Conservation (phyloP, 805 yeast species). For the Nakazawaea holstii region DNA sequence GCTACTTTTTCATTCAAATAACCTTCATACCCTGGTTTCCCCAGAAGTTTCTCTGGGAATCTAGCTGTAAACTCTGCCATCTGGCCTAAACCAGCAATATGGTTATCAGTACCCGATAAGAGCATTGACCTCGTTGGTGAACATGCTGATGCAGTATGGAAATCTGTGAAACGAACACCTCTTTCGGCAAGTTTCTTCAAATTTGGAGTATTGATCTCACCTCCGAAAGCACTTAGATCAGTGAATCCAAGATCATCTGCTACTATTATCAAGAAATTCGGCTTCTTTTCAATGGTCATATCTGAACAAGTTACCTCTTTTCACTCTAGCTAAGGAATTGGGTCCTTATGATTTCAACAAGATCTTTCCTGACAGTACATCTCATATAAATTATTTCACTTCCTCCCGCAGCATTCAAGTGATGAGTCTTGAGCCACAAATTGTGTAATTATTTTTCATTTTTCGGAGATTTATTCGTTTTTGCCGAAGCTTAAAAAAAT, state of each 20-base stretch:
- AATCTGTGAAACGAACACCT: slow-evolving; percentile 50
- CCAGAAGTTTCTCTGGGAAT: slow-evolving; percentile 32
- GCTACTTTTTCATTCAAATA: slow-evolving; percentile 46
- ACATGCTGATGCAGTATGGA: slow-evolving; percentile 61
- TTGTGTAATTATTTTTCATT: too few relatives aligned
- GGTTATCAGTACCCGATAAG: slow-evolving; percentile 56
- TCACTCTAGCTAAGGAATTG: not conserved
- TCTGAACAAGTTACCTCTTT: not conserved
- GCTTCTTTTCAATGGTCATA: slow-evolving; percentile 20
- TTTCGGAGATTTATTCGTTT: too few relatives aligned
- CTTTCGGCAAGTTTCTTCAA: slow-evolving; percentile 34
- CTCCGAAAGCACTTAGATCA: slow-evolving; percentile 48
- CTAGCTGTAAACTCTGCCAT: slow-evolving; percentile 42
- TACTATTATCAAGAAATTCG: slow-evolving; percentile 49
- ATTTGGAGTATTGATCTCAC: slow-evolving; percentile 54
- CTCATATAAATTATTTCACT: too few relatives aligned
- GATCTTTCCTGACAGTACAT: too few relatives aligned
- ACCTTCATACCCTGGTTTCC: slow-evolving; percentile 53
- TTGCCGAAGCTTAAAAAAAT: too few relatives aligned
- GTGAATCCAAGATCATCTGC: slow-evolving; percentile 63
- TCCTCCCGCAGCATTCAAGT: too few relatives aligned
- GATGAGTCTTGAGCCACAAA: too few relatives aligned
- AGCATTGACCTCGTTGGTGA: slow-evolving; percentile 62
- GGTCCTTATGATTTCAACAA: not conserved
- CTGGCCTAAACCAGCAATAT: slow-evolving; percentile 55